Base-by-base conservation (phyloP, 2,329 filamentous ascomycete genomes). In the Phaeophleospora eucalypticola region DNA sequence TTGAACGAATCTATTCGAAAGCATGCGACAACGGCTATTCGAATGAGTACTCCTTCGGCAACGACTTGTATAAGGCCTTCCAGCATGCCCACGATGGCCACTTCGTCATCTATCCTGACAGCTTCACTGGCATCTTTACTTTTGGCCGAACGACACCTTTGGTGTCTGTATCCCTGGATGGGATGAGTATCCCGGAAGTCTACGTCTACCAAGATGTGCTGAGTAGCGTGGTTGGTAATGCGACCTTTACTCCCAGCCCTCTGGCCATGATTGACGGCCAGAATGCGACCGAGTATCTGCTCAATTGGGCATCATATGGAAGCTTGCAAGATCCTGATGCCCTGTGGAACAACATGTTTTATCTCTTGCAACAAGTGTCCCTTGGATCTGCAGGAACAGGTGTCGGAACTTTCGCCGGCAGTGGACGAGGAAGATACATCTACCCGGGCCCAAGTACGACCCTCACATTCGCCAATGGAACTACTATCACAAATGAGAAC, bases 41-140 rank as follows among this genome's bases (percentile, higher is more conserved):
- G 9, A 71, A 66, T 32, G 71, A 75, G 45, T 72, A 68, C 41
- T 65, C 67, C 15, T 75, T 75, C 51, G 71, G 71, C 8, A 70
- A 62, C 52, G 77, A 78, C 20, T 68, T 87, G 2, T 76, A 77
- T 46, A 64, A 71, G 29, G 64, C 79, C 6, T 69, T 82, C 29
- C 71, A 72, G 18, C 70, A 69, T 1, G 77, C 79, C 3, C 81
- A 86, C 54, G 83, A 87, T 59, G 81, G 82, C 1, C 84, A 87
- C 58, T 81, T 84, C 41, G 66, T 70, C 2, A 81, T 75, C 58
- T 65, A 73, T 12, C 77, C 78, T 2, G 77, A 81, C 52, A 67
- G 74, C 3, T 70, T 82, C 12, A 73, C 71, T 35, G 71, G 59
- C 0, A 60, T 77, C 0, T 80, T 82, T 65, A 71, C 61, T 51